Evolutionary conservation across 257 asterid species (phyloP).

Genomic region (Avicennia marina): DNA sequence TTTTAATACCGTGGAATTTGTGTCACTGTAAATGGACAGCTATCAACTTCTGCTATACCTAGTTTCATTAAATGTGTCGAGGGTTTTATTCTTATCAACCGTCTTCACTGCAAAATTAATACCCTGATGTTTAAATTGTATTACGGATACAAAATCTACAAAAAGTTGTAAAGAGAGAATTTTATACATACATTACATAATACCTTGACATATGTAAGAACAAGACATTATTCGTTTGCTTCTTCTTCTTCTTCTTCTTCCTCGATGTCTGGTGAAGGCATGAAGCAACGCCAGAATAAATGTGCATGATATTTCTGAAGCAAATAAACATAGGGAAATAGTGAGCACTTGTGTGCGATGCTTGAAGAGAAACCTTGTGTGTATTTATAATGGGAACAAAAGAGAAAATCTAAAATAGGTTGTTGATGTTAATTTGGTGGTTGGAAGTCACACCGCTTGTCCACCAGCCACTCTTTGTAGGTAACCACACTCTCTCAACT

Average conservation of each 20-base stretch:
- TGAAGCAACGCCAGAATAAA: not conserved
- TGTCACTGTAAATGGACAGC: too few relatives aligned
- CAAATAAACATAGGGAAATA: not conserved
- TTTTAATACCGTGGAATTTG: too few relatives aligned
- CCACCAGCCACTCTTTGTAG: slow-evolving; percentile 12
- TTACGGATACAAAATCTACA: too few relatives aligned
- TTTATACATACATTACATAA: not conserved
- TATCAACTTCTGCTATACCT: too few relatives aligned
- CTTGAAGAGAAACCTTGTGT: not conserved
- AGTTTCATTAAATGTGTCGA: too few relatives aligned
- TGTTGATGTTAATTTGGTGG: slow-evolving; percentile 16
- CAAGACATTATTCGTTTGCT: not conserved
- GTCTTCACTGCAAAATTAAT: too few relatives aligned
- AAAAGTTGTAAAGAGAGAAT: too few relatives aligned
- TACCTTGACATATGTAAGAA: slow-evolving; percentile 7
- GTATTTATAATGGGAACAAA: slow-evolving; percentile 16
- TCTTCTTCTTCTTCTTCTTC: not conserved
- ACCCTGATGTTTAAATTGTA: too few relatives aligned
- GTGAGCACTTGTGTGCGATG: not conserved
- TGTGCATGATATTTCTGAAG: slow-evolving; percentile 1
- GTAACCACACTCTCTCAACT: not conserved
- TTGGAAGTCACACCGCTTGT: slow-evolving; percentile 17
- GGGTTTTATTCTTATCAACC: too few relatives aligned
- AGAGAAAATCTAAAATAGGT: not conserved
- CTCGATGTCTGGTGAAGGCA: slow-evolving; percentile 13